A percentile compares a stretch with the other conserved stretches of the same genome.
Conservation (phyloP, 108 stramenopile genomes). For the Skeletonema costatum region DNA sequence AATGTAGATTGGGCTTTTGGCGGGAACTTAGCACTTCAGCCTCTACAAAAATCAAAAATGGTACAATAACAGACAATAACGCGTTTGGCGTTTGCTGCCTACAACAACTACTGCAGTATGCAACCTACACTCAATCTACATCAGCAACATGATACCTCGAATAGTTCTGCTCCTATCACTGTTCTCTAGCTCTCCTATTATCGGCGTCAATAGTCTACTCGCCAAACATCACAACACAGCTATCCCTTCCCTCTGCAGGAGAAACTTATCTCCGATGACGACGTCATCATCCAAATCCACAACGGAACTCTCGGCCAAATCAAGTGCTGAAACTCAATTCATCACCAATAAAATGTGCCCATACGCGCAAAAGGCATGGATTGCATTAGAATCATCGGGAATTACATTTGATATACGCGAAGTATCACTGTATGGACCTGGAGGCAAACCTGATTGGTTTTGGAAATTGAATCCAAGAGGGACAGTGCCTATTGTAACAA, state of each 20-base stretch:
- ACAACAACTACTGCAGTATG: too few relatives aligned
- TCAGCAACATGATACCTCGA: neutral
- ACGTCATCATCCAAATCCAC: neutral
- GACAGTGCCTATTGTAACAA: slow-evolving; percentile 73
- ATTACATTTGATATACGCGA: slow-evolving; percentile 60
- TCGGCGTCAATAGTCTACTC: neutral
- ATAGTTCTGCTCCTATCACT: neutral
- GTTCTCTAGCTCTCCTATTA: neutral
- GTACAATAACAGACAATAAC: too few relatives aligned
- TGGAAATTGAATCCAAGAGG: slow-evolving; percentile 74
- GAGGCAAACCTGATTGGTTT: slow-evolving; percentile 87
- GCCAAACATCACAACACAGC: neutral
- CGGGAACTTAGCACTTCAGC: too few relatives aligned
- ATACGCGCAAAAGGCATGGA: slow-evolving; percentile 82
- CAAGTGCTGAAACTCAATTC: slow-evolving; percentile 39
- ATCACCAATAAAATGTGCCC: slow-evolving; percentile 85
- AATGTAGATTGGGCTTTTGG: too few relatives aligned
- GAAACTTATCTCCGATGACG: neutral
- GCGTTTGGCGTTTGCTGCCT: too few relatives aligned
- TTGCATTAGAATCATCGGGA: slow-evolving; percentile 66
- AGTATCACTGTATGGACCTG: slow-evolving; percentile 73
- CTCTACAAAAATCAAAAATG: too few relatives aligned
- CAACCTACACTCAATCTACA: neutral
- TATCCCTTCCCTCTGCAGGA: neutral
- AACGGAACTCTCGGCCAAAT: neutral